Evolutionary conservation across 805 yeast species (phyloP), one percentile per base, ranked within the genome.

Genomic region (Sugiyamaella qingdaonensis): DNA sequence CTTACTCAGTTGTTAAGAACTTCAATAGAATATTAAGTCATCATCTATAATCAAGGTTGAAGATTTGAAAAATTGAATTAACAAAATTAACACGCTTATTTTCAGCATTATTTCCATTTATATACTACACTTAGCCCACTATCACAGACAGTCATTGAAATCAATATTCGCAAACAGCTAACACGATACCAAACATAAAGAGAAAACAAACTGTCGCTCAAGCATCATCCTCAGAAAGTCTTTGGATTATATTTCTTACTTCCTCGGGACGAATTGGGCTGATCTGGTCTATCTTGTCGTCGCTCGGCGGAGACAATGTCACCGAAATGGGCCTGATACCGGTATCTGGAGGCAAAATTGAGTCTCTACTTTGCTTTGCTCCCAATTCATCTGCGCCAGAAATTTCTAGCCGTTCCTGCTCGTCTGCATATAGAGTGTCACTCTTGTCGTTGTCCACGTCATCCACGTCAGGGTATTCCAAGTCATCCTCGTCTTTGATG

Each of bases 351-450:
- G 14, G 24, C 29, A 19, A 45, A 21, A 35, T 21, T 18, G 39
- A 16, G n/a, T 37, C 54, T 16, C 34, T 51, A 18, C 13, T 27
- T 16, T 16, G 41, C n/a, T 39, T 39, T 16, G 32, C 44, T 24
- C 39, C 55, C n/a, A 9, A 13, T 10, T 35, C 45, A n/a, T 13
- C 33, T 13, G 33, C 18, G 7, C 31, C 31, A 19, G 14, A 18
- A 3, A 13, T 9, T 10, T 14, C n/a, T 4, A 11, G 29, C 18
- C 7, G 31, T 21, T 10, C 33, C 11, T 29, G 37, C 31, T 55
- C 54, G 7, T 50, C 58, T 2, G 27, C 50, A 19, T 33, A 46
- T 11, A 42, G 54, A 8, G 35, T 51, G 16, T 34, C 57, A 10
- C 16, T 43, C 14, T 46, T 52, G 10, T 51, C 56, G 8, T 10